These are phyloP conservation scores for Glebionis coronaria DNA, from an alignment of 129 eudicot genomes.

Conservation along the genomic window DNA sequence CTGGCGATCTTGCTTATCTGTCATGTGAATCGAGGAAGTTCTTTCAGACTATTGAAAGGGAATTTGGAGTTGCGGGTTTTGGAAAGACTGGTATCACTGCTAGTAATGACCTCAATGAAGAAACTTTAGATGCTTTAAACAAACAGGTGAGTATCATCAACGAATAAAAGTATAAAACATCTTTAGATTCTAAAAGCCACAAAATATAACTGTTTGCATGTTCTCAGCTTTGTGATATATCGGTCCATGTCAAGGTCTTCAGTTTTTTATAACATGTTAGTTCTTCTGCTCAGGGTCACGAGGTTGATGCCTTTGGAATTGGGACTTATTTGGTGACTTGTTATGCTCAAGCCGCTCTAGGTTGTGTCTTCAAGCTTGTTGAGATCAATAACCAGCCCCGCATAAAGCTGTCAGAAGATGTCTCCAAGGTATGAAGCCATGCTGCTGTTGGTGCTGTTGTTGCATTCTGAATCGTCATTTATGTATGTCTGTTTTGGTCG, in stretches of 20 bases:
- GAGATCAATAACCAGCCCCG: constrained; percentile 96
- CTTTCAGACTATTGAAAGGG: constrained; percentile 70
- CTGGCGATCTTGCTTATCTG: constrained; percentile 95
- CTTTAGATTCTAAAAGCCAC: background rate
- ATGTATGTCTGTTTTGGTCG: constrained; percentile 9
- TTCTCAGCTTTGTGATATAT: no score
- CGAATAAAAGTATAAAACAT: background rate
- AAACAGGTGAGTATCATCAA: constrained; percentile 61
- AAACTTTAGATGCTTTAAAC: constrained; percentile 91
- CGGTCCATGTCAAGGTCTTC: no score
- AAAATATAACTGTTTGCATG: background rate
- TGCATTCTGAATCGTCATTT: constrained; percentile 1
- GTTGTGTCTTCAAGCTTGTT: constrained; percentile 97
- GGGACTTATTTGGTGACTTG: constrained; percentile 98
- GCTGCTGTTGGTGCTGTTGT: background rate
- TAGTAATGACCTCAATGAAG: constrained; percentile 97
- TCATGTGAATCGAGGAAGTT: constrained; percentile 89
- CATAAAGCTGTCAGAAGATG: constrained; percentile 95
- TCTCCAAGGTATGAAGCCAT: constrained; percentile 63
- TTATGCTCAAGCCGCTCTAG: constrained; percentile 97
- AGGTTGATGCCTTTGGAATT: constrained; percentile 89
- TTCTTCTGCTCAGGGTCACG: constrained; percentile 69
- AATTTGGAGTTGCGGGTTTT: constrained; percentile 66
- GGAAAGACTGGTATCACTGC: constrained; percentile 84
- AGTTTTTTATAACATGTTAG: no score